Evolutionary conservation across 257 asterid genomes (phyloP).

Genomic region (Cinchona pubescens): DNA sequence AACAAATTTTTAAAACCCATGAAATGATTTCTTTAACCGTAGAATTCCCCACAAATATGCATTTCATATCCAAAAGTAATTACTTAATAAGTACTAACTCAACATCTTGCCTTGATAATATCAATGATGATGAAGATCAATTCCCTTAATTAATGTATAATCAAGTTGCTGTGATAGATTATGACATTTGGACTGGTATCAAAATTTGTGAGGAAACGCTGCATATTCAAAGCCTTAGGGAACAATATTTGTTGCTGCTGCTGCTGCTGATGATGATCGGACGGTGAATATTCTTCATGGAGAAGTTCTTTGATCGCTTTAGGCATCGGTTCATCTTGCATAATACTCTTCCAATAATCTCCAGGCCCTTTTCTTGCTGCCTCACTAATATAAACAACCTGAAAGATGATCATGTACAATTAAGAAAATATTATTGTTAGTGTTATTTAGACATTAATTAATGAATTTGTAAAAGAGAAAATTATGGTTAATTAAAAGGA

Average conservation of each 20-base stretch:
- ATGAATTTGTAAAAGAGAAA: background rate
- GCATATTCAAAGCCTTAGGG: background rate
- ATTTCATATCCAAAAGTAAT: background rate
- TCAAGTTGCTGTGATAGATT: constrained; percentile 49
- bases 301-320: constrained; percentile 48
- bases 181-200: constrained; percentile 46
- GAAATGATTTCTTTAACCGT: too few relatives aligned
- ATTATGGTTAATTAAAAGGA: background rate
- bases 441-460: too few relatives aligned
- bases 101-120: background rate
- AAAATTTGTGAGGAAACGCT: constrained; percentile 43
- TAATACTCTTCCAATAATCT: constrained; percentile 53
- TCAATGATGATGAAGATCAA: background rate
- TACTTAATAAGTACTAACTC: background rate
- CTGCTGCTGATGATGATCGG: background rate
- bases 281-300: constrained; percentile 6
- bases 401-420: background rate
- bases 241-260: background rate
- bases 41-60: background rate
- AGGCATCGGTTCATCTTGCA: constrained; percentile 64
- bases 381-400: constrained; percentile 29
- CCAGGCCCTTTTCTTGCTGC: constrained; percentile 47
- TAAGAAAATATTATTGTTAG: background rate
- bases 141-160: constrained; percentile 12
- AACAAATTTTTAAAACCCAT: too few relatives aligned